phyloP scores from a whole-genome alignment of 345 rosid genomes.

The Physaria fendleri region DNA sequence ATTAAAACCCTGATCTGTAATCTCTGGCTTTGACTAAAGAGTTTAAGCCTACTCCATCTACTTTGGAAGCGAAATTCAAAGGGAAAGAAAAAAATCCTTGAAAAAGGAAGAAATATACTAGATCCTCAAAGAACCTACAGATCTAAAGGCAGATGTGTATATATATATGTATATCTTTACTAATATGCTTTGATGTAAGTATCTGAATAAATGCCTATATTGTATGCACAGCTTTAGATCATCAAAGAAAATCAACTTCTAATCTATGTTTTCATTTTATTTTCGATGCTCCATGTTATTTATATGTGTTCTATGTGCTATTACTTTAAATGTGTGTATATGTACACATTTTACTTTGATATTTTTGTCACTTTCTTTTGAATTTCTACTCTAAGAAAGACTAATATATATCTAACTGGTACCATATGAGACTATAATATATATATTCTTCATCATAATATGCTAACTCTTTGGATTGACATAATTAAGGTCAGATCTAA shows the following conservation, averaged over 20 bases:
- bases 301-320: background rate
- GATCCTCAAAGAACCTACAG: constrained; percentile 24
- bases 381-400: constrained; percentile 1
- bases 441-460: background rate
- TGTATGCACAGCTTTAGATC: constrained; percentile 1
- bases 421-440: background rate
- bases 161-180: background rate
- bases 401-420: constrained; percentile 1
- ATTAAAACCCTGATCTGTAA: constrained; percentile 26
- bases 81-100: constrained; percentile 26
- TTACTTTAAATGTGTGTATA: background rate
- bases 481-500: constrained; percentile 20
- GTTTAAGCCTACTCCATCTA: constrained; percentile 27
- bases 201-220: constrained; percentile 4
- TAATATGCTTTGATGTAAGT: background rate
- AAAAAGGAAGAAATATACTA: constrained; percentile 31
- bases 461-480: constrained; percentile 12
- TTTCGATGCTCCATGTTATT: background rate
- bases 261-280: background rate
- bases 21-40: constrained; percentile 27
- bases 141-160: constrained; percentile 27
- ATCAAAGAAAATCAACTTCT: background rate
- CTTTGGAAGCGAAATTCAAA: constrained; percentile 25
- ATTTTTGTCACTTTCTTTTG: constrained; percentile 12
- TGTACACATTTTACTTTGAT: background rate